These are phyloP conservation scores for Dictyostelium purpureum DNA, from an alignment of 78 protist genomes.

Conservation along the genomic window DNA sequence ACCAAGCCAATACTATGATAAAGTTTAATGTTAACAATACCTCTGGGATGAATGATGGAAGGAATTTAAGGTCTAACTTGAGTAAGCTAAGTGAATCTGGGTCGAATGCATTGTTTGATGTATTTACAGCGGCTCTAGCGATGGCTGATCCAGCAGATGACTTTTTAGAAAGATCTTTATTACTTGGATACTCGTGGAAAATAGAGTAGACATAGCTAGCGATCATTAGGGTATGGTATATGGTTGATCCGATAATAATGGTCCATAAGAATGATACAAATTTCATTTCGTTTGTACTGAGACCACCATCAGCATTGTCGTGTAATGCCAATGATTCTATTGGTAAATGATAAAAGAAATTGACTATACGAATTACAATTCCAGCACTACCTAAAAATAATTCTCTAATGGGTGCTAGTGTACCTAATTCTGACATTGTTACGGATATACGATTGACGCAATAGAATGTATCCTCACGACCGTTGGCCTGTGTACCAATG, in stretches of 20 bases:
- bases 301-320: not conserved
- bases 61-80: conserved; percentile 10
- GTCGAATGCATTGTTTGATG: not conserved
- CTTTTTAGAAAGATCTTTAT: too few species aligned
- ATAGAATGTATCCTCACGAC: conserved; percentile 19
- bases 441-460: conserved; percentile 4
- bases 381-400: conserved; percentile 18
- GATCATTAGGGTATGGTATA: conserved; percentile 7
- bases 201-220: conserved; percentile 7
- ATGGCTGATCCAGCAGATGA: not conserved
- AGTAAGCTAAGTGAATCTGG: not conserved
- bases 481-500: not conserved
- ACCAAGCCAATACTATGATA: not conserved
- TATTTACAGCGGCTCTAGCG: not conserved
- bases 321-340: conserved; percentile 33
- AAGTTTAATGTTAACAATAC: conserved; percentile 54
- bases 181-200: conserved; percentile 5
- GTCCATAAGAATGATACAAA: conserved; percentile 37
- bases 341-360: not conserved
- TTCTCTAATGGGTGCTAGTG: conserved; percentile 57
- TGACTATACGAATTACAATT: not conserved
- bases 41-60: conserved; percentile 60
- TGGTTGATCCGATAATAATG: conserved; percentile 1
- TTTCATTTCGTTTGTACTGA: not conserved
- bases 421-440: not conserved